A percentile compares a stretch with the other conserved stretches of the same genome.
phyloP scores from a whole-genome alignment of 768 basidiomycete genomes.

The Naematelia aurantialba region DNA sequence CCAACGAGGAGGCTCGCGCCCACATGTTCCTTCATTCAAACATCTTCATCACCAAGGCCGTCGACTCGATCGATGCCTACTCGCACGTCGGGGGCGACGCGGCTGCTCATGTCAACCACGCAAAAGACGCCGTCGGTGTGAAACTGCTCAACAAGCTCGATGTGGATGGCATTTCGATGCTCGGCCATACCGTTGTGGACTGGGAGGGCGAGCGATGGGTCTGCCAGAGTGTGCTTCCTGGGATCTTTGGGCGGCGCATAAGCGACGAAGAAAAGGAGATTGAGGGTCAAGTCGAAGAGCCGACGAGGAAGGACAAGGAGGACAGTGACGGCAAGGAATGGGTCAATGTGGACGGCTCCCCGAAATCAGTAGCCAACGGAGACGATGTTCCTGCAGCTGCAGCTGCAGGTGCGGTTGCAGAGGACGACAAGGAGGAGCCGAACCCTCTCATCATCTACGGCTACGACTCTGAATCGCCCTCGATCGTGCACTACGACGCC shows the following conservation, averaged over 20 bases:
- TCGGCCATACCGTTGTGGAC: constrained; percentile 54
- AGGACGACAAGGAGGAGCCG: constrained; percentile 12
- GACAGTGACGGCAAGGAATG: constrained; percentile 43
- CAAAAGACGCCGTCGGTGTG: constrained; percentile 53
- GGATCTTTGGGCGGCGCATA: constrained; percentile 50
- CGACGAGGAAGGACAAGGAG: too few relatives aligned
- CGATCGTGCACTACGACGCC: constrained; percentile 50
- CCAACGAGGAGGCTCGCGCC: constrained; percentile 50
- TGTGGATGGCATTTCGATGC: constrained; percentile 48
- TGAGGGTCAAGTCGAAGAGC: constrained; percentile 12
- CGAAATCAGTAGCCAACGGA: constrained; percentile 19
- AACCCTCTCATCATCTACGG: constrained; percentile 54
- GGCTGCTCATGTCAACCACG: constrained; percentile 52
- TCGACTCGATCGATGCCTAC: constrained; percentile 52
- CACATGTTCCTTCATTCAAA: constrained; percentile 53
- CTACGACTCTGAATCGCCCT: constrained; percentile 50
- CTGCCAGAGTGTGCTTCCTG: constrained; percentile 53
- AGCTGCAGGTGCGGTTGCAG: background rate
- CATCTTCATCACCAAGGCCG: constrained; percentile 54
- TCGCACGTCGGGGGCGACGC: constrained; percentile 53
- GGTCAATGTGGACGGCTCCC: constrained; percentile 40
- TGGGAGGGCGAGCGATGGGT: constrained; percentile 54
- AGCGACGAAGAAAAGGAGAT: constrained; percentile 36
- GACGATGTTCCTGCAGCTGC: constrained; percentile 2
- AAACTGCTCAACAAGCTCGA: constrained; percentile 53